Evolutionary conservation across 2,329 filamentous ascomycete genomes (phyloP), one percentile per base, ranked within the genome.

Genomic region (Fusarium miscanthi): DNA sequence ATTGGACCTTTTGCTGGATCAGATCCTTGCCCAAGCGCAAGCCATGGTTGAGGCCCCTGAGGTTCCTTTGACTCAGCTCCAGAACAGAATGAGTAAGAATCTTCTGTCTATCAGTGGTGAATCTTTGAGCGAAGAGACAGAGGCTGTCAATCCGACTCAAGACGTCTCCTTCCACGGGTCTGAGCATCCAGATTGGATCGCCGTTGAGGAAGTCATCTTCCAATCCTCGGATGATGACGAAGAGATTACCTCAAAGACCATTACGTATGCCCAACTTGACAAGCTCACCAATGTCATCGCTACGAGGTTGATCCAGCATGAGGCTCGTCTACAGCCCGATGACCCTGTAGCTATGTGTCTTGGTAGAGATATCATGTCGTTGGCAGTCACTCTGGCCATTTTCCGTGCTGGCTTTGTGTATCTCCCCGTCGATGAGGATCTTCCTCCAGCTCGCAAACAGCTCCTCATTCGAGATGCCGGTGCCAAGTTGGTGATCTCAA

Each of bases 311-410:
- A 21, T 17, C 1, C 14, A 37, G 6, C 57, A 72, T 9, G 38
- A 52, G 23, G 30, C 42, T 0, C 21, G 17, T 19, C 35, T 71
- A 2, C 30, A 56, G 4, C 52, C 68, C 7, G 52, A 69, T 12
- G 48, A 71, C 1, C 30, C 45, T 2, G 42, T 72, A 9, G 69
- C 68, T 8, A 41, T 71, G 35, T 69, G 64, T 4, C 33, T 71
- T 1, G 35, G 56, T 1, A 54, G 69, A 27, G 68, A 71, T 9
- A 45, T 69, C 11, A 72, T 56, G 40, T 71, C 69, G 0, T 2
- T 71, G 1, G 69, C 63, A 11, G 42, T 51, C 3, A 71, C 63
- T 14, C 25, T 71, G 4, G 69, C 69, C 10, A 72, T 71, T 5
- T 71, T 71, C 52, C 42, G 63, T 3, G 41, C 46, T 13, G 68